Evolutionary conservation across 257 asterid genomes (phyloP).

Genomic region (Forsythia viridissima): DNA sequence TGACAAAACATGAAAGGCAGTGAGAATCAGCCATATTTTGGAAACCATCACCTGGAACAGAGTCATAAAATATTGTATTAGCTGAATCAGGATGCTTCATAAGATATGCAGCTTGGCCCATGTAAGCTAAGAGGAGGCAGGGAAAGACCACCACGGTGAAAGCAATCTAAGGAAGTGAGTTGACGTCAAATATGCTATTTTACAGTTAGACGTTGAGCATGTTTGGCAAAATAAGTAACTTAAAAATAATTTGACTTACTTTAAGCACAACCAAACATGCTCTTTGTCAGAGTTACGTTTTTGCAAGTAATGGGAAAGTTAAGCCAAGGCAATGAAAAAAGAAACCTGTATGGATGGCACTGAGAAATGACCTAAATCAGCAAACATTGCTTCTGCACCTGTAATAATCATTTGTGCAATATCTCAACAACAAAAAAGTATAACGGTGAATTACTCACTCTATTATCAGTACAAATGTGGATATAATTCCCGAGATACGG

Average conservation of each 20-base stretch:
- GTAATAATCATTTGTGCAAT: constrained; percentile 27
- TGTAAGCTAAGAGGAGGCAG: constrained; percentile 89
- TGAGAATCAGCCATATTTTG: not conserved
- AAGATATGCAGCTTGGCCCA: constrained; percentile 98
- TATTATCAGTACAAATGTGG: not conserved
- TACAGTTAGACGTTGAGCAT: not conserved
- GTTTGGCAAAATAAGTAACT: not conserved
- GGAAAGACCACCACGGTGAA: constrained; percentile 84
- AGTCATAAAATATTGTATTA: constrained; percentile 63
- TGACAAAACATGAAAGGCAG: not conserved
- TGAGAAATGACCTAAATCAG: constrained; percentile 94
- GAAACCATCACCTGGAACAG: constrained; percentile 73
- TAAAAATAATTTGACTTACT: not conserved
- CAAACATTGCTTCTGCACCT: constrained; percentile 99
- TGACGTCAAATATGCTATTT: constrained; percentile 6
- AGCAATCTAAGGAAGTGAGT: constrained; percentile 64
- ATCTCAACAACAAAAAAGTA: not conserved
- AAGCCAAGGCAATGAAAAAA: not conserved
- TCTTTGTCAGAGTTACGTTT: not conserved
- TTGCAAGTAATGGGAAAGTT: not conserved
- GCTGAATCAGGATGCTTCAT: constrained; percentile 64
- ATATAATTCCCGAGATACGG: not conserved
- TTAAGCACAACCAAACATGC: not conserved
- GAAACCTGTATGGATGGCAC: constrained; percentile 89
- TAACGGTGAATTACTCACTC: not conserved